phyloP scores from a whole-genome alignment of 2,329 filamentous ascomycete species.

The Neonectria faginata region DNA sequence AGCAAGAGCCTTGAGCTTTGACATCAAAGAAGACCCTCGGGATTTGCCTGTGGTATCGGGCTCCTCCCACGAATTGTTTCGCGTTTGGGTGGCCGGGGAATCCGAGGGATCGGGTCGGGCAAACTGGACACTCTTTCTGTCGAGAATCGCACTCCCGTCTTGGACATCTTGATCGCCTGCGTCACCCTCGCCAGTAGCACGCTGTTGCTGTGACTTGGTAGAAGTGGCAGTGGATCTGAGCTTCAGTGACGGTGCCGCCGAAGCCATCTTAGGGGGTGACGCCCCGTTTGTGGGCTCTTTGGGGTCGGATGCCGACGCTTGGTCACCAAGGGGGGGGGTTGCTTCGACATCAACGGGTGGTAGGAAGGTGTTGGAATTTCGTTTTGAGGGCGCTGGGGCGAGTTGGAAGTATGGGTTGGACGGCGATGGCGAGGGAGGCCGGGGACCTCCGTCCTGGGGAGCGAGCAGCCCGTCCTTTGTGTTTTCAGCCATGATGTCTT shows the following conservation, averaged over 20 bases:
- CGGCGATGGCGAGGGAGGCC: constrained; percentile 33
- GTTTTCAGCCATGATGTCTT: constrained; percentile 39
- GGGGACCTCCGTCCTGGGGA: constrained; percentile 37
- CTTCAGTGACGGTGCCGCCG: constrained; percentile 31
- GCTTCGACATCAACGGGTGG: constrained; percentile 37
- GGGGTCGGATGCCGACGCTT: constrained; percentile 28
- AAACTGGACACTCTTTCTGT: constrained; percentile 79
- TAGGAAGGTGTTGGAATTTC: constrained; percentile 37
- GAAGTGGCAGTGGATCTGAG: constrained; percentile 40
- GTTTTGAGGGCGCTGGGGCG: constrained; percentile 30
- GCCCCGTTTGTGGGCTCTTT: constrained; percentile 26
- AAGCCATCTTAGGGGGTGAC: constrained; percentile 18
- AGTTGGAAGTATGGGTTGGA: constrained; percentile 35
- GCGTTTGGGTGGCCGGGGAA: constrained; percentile 63
- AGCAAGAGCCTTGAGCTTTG: constrained; percentile 80
- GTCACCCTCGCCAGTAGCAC: constrained; percentile 39
- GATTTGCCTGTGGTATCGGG: constrained; percentile 70
- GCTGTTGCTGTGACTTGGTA: constrained; percentile 39
- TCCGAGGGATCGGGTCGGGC: constrained; percentile 66
- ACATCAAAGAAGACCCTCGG: constrained; percentile 76
- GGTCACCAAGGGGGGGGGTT: constrained; percentile 13
- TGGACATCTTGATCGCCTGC: constrained; percentile 34
- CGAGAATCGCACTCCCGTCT: constrained; percentile 33
- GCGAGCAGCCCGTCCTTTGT: constrained; percentile 39
- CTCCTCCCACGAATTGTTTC: constrained; percentile 75